Conservation (phyloP, 1,139 yeast species). For the Geotrichum cucujoidarum region DNA sequence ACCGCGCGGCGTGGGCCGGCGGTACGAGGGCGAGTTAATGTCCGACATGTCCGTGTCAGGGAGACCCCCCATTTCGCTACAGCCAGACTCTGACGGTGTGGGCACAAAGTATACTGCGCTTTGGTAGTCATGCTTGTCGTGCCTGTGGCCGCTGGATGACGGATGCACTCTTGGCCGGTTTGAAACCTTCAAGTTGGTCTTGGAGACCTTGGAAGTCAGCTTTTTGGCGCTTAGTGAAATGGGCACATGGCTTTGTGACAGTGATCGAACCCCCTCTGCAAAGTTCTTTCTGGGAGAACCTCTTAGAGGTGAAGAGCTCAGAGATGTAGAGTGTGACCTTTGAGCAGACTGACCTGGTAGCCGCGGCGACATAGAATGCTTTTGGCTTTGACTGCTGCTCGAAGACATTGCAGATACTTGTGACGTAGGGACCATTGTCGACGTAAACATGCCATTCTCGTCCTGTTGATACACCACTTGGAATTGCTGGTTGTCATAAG, state of each 20-base stretch:
- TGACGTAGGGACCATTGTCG: constrained; percentile 14
- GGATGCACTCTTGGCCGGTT: background rate
- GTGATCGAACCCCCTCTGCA: background rate
- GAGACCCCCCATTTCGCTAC: constrained; percentile 20
- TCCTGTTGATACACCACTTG: constrained; percentile 19
- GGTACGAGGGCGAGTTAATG: background rate
- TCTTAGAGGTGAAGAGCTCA: background rate
- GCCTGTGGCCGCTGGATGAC: background rate
- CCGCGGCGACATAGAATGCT: background rate
- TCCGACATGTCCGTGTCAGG: constrained; percentile 8
- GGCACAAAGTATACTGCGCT: constrained; percentile 26
- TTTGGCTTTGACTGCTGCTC: background rate
- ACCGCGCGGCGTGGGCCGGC: background rate
- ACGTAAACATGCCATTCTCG: constrained; percentile 11
- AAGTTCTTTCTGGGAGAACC: background rate
- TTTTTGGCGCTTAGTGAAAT: background rate
- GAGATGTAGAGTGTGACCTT: background rate
- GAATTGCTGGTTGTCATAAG: constrained; percentile 17
- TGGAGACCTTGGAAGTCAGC: background rate
- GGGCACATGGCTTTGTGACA: background rate
- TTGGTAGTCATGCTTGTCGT: constrained; percentile 3
- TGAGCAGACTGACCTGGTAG: background rate
- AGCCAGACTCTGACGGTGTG: constrained; percentile 32
- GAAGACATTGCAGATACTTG: background rate
- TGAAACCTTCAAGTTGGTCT: background rate